A percentile compares a stretch with the other conserved stretches of the same genome.
Conservation (phyloP, 75 land plant genomes). For the Ceratopteris richardii region DNA sequence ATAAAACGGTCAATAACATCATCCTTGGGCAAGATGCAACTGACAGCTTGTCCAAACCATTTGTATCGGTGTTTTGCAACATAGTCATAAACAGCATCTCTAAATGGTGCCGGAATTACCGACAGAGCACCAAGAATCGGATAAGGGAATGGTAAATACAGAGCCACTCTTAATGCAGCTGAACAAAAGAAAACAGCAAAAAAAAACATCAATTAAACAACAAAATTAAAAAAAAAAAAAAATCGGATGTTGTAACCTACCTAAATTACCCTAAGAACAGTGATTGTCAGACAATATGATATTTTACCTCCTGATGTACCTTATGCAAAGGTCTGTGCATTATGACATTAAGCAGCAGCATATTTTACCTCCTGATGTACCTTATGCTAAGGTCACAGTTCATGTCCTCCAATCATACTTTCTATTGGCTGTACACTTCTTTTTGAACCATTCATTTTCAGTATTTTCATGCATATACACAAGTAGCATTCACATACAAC, state of each 20-base stretch:
- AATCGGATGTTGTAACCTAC: neutral
- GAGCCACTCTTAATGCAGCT: constrained; percentile 76
- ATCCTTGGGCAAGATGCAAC: constrained; percentile 65
- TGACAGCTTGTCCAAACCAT: constrained; percentile 67
- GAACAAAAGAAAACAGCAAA: constrained; percentile 11
- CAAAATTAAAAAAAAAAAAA: neutral
- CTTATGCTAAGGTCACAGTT: too few relatives aligned
- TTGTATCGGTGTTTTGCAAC: constrained; percentile 72
- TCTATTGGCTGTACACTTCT: too few relatives aligned
- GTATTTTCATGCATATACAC: too few relatives aligned
- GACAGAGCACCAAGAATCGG: constrained; percentile 48
- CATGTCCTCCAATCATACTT: too few relatives aligned
- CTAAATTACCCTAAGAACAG: neutral
- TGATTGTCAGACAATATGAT: too few relatives aligned
- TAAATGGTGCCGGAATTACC: constrained; percentile 61
- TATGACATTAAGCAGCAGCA: too few relatives aligned
- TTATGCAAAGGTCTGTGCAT: too few relatives aligned
- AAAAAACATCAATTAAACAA: neutral
- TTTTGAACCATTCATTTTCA: too few relatives aligned
- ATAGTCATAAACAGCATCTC: constrained; percentile 78
- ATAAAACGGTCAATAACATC: constrained; percentile 78
- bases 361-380: too few relatives aligned
- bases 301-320: too few relatives aligned
- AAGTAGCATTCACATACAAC: too few relatives aligned
- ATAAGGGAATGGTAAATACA: constrained; percentile 82